Evolutionary conservation across 176 grass and related monocot genomes (phyloP).

Genomic region (Oryza glumipatula): DNA sequence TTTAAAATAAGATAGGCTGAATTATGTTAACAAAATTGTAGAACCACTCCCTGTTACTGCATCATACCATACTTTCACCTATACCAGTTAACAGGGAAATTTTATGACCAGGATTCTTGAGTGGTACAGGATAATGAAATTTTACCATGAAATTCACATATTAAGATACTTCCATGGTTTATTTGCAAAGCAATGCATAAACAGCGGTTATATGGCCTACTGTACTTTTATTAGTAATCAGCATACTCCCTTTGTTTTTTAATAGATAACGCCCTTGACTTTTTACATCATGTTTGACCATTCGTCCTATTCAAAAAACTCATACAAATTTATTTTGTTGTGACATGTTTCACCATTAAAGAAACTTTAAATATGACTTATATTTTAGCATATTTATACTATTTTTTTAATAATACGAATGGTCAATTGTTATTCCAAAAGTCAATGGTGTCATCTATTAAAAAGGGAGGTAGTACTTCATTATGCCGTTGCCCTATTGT

Average conservation of each 20-base stretch:
- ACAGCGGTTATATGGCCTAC: neutral
- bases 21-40: neutral
- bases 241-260: neutral
- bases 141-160: neutral
- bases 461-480: neutral
- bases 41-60: neutral
- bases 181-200: neutral
- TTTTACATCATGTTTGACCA: too few species aligned
- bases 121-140: neutral
- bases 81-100: neutral
- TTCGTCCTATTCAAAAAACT: too few species aligned
- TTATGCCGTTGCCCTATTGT: neutral
- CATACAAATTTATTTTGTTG: too few species aligned
- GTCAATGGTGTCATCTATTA: too few species aligned
- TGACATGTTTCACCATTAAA: too few species aligned
- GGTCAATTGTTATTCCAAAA: too few species aligned
- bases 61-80: neutral
- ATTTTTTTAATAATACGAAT: too few species aligned
- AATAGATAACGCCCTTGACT: too few species aligned
- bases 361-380: too few species aligned
- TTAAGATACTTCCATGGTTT: neutral
- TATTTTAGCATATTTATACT: too few species aligned
- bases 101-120: slow-evolving; percentile 10
- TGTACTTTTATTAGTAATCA: neutral
- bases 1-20: neutral